Evolutionary conservation across 148 eudicot genomes (phyloP), one percentile per base, ranked within the genome.

Genomic region (Diospyros kaki): DNA sequence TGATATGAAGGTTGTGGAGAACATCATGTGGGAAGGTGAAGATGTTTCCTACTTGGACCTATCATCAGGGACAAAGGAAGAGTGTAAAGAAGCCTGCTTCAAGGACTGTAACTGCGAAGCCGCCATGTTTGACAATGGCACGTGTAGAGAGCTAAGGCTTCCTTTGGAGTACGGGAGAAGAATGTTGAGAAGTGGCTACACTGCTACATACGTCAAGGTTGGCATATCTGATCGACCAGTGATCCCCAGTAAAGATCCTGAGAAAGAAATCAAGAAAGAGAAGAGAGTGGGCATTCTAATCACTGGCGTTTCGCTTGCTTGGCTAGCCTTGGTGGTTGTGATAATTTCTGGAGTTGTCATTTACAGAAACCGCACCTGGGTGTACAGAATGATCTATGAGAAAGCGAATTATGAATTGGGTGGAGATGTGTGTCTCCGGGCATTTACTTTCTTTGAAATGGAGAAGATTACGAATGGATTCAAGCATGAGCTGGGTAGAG

Each of bases 51-150:
- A 79, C 63, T 64, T 54, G 13, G 13, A n/a, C 38, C 9, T 48
- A 3, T 42, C 28, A 2, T 6, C 28, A 1, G 4, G 1, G 2
- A 74, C 15, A 2, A 38, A 10, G 66, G 72, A 75, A 53, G 68
- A 69, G 4, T 69, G 73, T 40, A 1, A 60, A 69, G 6, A 60
- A 7, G 18, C 62, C 0, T 76, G 79, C 52, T 15, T 76, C 3
- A 59, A 68, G n/a, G 79, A 76, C 12, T 68, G 79, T 59, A 60
- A 68, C 6, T 76, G 79, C n/a, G 74, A 69, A 41, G 79, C 42
- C n/a, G 50, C 48, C 1, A n/a, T 69, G 3, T 69, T 17, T 60
- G 17, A 17, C 0, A 48, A 52, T 0, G 62, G 43, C 1, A 5
- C 2, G 1, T 77, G 79, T 42, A 2, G 28, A 54, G 50, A 61